Evolutionary conservation across 169 alveolate species (phyloP).

Genomic region (Eimeria acervulina): DNA sequence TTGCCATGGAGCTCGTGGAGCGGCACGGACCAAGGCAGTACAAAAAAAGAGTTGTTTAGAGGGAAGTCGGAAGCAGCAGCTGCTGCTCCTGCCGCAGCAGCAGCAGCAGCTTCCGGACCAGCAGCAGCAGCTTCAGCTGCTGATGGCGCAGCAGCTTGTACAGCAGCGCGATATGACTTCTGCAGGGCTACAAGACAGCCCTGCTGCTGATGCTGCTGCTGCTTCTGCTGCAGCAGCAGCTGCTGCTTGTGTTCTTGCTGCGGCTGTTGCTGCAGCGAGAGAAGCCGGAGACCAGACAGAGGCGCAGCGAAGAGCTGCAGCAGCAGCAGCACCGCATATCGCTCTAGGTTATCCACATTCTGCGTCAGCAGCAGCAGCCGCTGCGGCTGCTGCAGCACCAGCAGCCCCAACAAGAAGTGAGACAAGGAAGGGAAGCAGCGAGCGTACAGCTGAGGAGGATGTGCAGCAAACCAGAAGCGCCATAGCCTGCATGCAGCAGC

Average conservation of each 20-base stretch:
- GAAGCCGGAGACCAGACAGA: not conserved
- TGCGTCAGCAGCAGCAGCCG: conserved; percentile 78
- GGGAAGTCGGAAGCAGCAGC: conserved; percentile 47
- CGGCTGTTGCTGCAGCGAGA: conserved; percentile 18
- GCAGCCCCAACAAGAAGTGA: conserved; percentile 70
- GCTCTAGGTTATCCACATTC: conserved; percentile 73
- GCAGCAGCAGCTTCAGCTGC: conserved; percentile 12
- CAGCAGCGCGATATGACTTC: not conserved
- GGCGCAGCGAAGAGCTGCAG: conserved; percentile 10
- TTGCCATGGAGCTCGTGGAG: conserved; percentile 42
- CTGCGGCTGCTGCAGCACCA: conserved; percentile 80
- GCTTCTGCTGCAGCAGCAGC: not conserved
- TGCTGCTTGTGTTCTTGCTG: not conserved
- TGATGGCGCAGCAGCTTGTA: not conserved
- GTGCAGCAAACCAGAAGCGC: conserved; percentile 71
- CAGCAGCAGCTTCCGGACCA: not conserved
- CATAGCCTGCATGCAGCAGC: conserved; percentile 71
- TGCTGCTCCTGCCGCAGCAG: conserved; percentile 34
- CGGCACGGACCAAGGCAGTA: conserved; percentile 23
- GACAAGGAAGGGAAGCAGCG: conserved; percentile 57
- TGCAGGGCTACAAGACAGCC: not conserved
- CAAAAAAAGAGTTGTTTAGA: not conserved
- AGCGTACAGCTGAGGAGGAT: conserved; percentile 52
- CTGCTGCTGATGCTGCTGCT: conserved; percentile 14
- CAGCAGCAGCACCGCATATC: conserved; percentile 65